These are phyloP conservation scores for Diplodia corticola DNA, from an alignment of 2,329 filamentous ascomycete species.

Conservation along the genomic window DNA sequence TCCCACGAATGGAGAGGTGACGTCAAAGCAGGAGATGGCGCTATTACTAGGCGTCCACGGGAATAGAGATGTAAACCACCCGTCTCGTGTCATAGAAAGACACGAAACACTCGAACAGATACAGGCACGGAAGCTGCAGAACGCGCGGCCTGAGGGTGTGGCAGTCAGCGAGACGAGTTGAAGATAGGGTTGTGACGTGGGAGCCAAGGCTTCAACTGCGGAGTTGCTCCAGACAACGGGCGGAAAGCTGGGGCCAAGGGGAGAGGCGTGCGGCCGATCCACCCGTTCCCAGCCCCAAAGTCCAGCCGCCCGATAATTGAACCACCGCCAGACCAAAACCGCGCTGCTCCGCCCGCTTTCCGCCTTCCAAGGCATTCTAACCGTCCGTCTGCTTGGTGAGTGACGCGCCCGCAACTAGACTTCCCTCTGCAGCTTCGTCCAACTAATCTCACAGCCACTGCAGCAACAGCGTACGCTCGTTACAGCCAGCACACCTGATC, in stretches of 20 bases:
- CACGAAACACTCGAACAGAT: not conserved
- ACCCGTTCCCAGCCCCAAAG: conserved; percentile 4
- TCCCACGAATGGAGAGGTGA: too few relatives aligned
- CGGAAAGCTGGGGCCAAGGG: not conserved
- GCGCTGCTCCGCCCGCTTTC: not conserved
- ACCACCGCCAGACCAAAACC: not conserved
- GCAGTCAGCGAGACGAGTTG: not conserved
- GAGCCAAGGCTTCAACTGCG: conserved; percentile 4
- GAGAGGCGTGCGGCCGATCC: conserved; percentile 1
- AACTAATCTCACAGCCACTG: not conserved
- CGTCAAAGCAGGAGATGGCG: too few relatives aligned
- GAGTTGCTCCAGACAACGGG: conserved; percentile 16
- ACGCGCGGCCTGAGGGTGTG: not conserved
- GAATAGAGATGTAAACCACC: not conserved
- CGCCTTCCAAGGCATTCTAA: not conserved
- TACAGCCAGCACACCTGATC: not conserved
- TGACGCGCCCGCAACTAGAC: not conserved
- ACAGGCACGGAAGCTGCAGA: not conserved
- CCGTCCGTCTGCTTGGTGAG: not conserved
- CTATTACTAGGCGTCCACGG: too few relatives aligned
- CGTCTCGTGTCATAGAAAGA: not conserved
- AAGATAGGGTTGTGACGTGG: not conserved
- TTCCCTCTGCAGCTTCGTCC: not conserved
- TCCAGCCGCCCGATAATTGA: conserved; percentile 19
- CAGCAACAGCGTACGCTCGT: not conserved